Conservation (phyloP, 1,284 basidiomycete species). For the Papiliotrema terrestris region DNA sequence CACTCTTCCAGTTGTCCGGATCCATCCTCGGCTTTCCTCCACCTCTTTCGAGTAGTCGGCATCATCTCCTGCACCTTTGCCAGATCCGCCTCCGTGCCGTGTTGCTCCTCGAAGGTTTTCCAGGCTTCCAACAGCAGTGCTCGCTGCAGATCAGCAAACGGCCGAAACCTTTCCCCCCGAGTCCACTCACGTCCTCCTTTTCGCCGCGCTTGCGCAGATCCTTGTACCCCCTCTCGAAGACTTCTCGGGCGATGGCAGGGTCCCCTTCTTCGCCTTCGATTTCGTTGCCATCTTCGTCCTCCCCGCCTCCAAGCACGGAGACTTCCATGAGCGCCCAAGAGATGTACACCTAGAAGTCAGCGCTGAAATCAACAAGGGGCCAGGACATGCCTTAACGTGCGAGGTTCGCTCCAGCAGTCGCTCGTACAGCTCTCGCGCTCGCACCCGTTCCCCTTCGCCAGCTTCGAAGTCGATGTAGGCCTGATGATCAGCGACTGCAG, state of each 20-base stretch:
- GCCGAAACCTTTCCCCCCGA: not conserved
- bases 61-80: slow-evolving; percentile 80
- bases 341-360: slow-evolving; percentile 44
- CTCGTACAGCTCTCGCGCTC: slow-evolving; percentile 83
- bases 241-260: slow-evolving; percentile 62
- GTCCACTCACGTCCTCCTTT: slow-evolving; percentile 73
- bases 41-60: slow-evolving; percentile 83
- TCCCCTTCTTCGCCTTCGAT: slow-evolving; percentile 68
- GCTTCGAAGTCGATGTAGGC: slow-evolving; percentile 92
- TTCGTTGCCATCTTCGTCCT: slow-evolving; percentile 68
- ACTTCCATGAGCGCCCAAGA: slow-evolving; percentile 53
- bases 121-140: slow-evolving; percentile 86
- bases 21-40: slow-evolving; percentile 75
- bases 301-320: slow-evolving; percentile 54
- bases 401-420: slow-evolving; percentile 80
- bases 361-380: not conserved
- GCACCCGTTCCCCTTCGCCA: slow-evolving; percentile 80
- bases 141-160: slow-evolving; percentile 54
- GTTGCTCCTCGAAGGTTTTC: slow-evolving; percentile 81
- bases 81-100: slow-evolving; percentile 67
- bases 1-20: slow-evolving; percentile 80
- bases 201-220: slow-evolving; percentile 73
- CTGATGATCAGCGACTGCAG: slow-evolving; percentile 27
- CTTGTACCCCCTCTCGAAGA: slow-evolving; percentile 83
- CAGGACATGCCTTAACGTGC: slow-evolving; percentile 68